Evolutionary conservation across 2,329 filamentous ascomycete species (phyloP).

Genomic region (Claviceps purpurea): DNA sequence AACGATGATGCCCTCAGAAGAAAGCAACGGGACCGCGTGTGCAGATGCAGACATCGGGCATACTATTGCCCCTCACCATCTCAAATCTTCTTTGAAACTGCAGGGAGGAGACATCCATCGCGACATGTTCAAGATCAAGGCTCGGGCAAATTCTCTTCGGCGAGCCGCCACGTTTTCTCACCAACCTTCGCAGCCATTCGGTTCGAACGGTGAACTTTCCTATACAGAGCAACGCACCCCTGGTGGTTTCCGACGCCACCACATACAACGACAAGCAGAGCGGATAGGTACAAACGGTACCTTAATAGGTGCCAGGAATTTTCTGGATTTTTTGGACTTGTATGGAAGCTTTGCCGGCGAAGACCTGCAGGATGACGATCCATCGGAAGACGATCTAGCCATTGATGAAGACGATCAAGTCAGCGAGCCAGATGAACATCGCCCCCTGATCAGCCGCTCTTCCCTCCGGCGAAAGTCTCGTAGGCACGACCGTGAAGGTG

Average conservation of each 20-base stretch:
- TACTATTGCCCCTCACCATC: constrained; percentile 23
- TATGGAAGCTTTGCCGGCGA: constrained; percentile 70
- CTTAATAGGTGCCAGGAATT: constrained; percentile 50
- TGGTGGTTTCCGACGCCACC: constrained; percentile 34
- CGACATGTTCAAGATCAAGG: constrained; percentile 62
- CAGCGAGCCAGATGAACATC: constrained; percentile 32
- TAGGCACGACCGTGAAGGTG: constrained; percentile 32
- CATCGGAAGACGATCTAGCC: constrained; percentile 43
- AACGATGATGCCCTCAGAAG: neutral
- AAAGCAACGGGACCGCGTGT: neutral
- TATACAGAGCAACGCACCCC: constrained; percentile 28
- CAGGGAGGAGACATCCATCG: constrained; percentile 70
- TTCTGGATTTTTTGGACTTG: constrained; percentile 62
- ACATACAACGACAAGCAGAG: constrained; percentile 24
- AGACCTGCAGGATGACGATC: constrained; percentile 39
- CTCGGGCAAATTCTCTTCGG: constrained; percentile 34
- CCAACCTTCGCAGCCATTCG: constrained; percentile 22
- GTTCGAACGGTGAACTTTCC: constrained; percentile 16
- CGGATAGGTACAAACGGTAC: constrained; percentile 21
- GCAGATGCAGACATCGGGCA: constrained; percentile 8
- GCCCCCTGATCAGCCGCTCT: constrained; percentile 34
- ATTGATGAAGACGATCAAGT: constrained; percentile 28
- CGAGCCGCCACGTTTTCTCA: constrained; percentile 57
- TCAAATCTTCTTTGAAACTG: constrained; percentile 51
- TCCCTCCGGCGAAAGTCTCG: constrained; percentile 38